These are phyloP conservation scores for Phytomonas sp. DNA, from an alignment of 208 protist genomes.

Conservation along the genomic window DNA sequence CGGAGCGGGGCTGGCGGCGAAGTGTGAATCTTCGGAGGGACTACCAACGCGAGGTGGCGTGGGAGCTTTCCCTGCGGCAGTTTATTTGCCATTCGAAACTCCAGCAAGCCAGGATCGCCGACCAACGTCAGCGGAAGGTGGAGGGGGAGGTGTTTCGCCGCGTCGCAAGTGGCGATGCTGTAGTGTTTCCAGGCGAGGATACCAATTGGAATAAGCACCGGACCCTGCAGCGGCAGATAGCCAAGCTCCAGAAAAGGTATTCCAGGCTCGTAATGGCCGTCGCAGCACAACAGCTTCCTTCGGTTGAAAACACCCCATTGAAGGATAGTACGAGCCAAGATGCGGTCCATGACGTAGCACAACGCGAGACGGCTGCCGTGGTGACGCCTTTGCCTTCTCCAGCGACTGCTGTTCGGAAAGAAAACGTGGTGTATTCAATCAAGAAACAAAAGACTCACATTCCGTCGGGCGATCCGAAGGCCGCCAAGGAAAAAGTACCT, in stretches of 20 bases:
- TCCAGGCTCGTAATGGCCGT: background rate
- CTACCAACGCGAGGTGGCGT: background rate
- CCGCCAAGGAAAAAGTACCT: background rate
- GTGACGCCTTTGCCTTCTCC: background rate
- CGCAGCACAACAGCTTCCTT: background rate
- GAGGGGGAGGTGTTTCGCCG: background rate
- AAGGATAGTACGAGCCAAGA: background rate
- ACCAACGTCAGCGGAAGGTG: background rate
- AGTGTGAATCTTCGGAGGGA: background rate
- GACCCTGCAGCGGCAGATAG: background rate
- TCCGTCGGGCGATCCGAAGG: background rate
- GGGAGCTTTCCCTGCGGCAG: background rate
- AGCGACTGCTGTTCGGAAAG: background rate
- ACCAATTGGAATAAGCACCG: background rate
- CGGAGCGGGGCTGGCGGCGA: background rate
- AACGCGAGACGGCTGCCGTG: background rate
- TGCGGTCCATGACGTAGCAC: background rate
- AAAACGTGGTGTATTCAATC: background rate
- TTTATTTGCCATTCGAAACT: background rate
- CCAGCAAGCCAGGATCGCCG: background rate
- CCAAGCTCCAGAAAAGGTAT: background rate
- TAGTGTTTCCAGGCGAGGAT: background rate
- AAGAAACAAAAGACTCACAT: background rate
- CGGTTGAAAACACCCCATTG: background rate
- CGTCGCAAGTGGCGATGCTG: background rate